Evolutionary conservation across 177 flowering plant species (phyloP).

Genomic region (Vitis hybrid): DNA sequence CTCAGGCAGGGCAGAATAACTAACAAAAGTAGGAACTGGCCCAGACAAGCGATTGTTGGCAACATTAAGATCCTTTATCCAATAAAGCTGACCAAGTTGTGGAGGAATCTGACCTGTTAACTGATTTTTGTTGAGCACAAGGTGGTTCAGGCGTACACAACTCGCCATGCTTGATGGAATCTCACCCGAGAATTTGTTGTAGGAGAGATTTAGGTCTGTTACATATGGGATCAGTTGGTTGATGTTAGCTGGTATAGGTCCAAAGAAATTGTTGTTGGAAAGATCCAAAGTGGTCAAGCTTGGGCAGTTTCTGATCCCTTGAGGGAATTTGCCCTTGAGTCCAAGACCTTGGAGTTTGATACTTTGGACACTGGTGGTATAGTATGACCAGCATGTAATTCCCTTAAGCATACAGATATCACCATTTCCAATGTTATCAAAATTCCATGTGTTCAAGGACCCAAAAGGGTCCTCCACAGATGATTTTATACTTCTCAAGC

Average conservation of each 20-base stretch:
- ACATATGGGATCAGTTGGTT: not conserved
- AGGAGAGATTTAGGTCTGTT: not conserved
- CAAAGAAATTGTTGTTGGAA: not conserved
- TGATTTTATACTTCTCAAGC: conserved; percentile 1
- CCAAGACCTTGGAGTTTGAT: not conserved
- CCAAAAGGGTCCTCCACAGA: not conserved
- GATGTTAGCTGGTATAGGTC: conserved; percentile 5
- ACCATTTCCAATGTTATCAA: not conserved
- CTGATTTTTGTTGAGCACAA: not conserved
- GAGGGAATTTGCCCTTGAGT: conserved; percentile 8
- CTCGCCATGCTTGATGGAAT: not conserved
- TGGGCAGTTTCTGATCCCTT: not conserved
- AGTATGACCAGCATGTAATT: not conserved
- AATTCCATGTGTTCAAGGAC: conserved; percentile 1
- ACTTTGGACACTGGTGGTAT: not conserved
- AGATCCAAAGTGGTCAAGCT: not conserved
- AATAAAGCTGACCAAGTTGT: not conserved
- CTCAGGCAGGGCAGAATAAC: not conserved
- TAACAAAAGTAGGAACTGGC: not conserved
- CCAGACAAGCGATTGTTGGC: conserved; percentile 1
- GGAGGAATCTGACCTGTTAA: conserved; percentile 8
- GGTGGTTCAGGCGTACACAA: not conserved
- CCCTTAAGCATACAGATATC: conserved; percentile 3
- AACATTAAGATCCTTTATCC: conserved; percentile 5
- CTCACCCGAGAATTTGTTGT: conserved; percentile 7